phyloP scores from a whole-genome alignment of 2,329 filamentous ascomycete species.

The Beauveria brongniartii region DNA sequence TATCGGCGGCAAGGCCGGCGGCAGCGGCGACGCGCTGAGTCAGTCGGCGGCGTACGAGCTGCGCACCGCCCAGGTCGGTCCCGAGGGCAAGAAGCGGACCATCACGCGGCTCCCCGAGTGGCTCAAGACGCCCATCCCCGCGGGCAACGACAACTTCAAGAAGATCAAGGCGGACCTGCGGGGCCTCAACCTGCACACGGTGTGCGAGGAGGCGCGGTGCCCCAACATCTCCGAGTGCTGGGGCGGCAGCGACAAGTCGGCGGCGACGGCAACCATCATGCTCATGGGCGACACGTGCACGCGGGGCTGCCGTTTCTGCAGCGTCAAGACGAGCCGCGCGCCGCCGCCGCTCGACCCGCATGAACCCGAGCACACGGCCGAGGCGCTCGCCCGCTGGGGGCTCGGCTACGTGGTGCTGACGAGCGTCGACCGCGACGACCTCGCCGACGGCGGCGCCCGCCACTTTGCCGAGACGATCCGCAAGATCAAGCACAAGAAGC shows the following conservation, averaged over 20 bases:
- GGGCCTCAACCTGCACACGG: constrained; percentile 83
- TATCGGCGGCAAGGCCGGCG: constrained; percentile 28
- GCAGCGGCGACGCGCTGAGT: constrained; percentile 28
- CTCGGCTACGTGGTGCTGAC: constrained; percentile 94
- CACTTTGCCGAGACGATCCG: constrained; percentile 93
- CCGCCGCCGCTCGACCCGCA: constrained; percentile 82
- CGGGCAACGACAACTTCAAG: constrained; percentile 74
- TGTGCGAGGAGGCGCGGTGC: constrained; percentile 95
- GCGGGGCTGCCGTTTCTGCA: constrained; percentile 91
- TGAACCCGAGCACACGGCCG: constrained; percentile 93
- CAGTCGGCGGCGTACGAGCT: constrained; percentile 50
- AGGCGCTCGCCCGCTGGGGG: constrained; percentile 87
- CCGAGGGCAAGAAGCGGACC: constrained; percentile 52
- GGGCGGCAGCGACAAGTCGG: constrained; percentile 81
- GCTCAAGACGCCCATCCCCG: constrained; percentile 93
- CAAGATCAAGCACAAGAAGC: constrained; percentile 81
- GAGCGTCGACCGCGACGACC: constrained; percentile 85
- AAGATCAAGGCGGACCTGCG: constrained; percentile 90
- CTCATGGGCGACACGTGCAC: constrained; percentile 98
- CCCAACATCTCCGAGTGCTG: constrained; percentile 98
- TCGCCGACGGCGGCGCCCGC: constrained; percentile 76
- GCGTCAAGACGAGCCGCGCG: constrained; percentile 77
- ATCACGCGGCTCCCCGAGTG: constrained; percentile 77
- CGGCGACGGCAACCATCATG: constrained; percentile 97
- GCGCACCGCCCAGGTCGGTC: constrained; percentile 56